Evolutionary conservation across 805 yeast species (phyloP).

Genomic region (Metschnikowia rubicola): DNA sequence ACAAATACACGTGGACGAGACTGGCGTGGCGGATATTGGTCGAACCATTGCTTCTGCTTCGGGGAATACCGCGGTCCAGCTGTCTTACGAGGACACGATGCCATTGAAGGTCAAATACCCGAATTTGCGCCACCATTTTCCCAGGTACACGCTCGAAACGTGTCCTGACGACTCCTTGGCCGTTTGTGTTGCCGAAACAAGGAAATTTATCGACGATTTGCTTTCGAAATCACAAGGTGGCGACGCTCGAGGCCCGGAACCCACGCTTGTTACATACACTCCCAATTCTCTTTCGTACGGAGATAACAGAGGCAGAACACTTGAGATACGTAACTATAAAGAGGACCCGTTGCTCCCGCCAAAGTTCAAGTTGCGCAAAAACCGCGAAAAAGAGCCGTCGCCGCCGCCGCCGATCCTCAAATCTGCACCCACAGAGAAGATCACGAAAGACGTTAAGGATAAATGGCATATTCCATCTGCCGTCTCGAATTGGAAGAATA

Average conservation of each 20-base stretch:
- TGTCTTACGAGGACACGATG: conserved; percentile 53
- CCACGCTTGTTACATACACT: conserved; percentile 12
- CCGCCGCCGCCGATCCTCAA: conserved; percentile 63
- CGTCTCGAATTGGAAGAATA: conserved; percentile 93
- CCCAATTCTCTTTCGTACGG: conserved; percentile 13
- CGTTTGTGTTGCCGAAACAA: conserved; percentile 53
- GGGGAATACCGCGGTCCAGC: conserved; percentile 28
- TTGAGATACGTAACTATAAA: conserved; percentile 64
- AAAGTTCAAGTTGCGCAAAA: conserved; percentile 65
- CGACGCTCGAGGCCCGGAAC: conserved; percentile 33
- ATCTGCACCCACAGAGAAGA: conserved; percentile 46
- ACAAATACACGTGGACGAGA: conserved; percentile 21
- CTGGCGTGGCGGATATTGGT: conserved; percentile 28
- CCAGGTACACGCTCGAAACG: conserved; percentile 35
- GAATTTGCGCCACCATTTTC: conserved; percentile 37
- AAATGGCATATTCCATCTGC: conserved; percentile 90
- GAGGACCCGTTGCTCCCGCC: conserved; percentile 88
- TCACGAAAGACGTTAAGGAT: conserved; percentile 69
- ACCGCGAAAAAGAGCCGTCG: conserved; percentile 60
- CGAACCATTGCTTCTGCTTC: conserved; percentile 22
- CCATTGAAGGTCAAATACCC: conserved; percentile 50
- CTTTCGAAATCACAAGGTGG: conserved; percentile 39
- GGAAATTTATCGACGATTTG: conserved; percentile 49
- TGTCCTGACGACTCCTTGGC: conserved; percentile 43
- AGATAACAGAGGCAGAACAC: conserved; percentile 34